Conservation (phyloP, 345 rosid species). For the Gossypium raimondii region DNA sequence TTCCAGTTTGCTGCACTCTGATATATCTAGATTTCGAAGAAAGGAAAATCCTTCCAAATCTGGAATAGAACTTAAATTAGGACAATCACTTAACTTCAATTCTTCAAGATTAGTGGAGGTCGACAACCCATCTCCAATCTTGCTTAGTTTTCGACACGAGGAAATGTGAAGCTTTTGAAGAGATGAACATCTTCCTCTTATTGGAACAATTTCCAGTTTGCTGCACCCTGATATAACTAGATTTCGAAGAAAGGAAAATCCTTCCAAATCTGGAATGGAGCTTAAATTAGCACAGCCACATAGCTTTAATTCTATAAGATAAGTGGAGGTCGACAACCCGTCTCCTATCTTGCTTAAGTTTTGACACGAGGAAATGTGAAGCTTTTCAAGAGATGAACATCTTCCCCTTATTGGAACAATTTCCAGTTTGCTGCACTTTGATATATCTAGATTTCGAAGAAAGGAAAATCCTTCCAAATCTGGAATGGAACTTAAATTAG, state of each 20-base stretch:
- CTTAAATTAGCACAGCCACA: neutral
- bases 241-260: neutral
- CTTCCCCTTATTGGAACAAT: no score
- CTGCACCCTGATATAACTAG: accelerated
- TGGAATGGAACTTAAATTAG: neutral
- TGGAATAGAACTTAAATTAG: neutral
- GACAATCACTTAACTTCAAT: neutral
- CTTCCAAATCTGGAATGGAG: neutral
- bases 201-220: neutral
- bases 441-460: neutral
- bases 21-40: neutral
- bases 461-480: neutral
- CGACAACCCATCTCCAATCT: neutral
- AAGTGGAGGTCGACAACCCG: neutral
- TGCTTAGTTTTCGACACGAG: accelerated
- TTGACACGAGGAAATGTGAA: no score
- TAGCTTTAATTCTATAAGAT: neutral
- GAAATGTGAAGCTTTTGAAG: neutral
- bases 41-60: neutral
- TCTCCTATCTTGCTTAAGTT: no score
- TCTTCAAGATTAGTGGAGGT: neutral
- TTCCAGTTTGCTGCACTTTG: accelerated
- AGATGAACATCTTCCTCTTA: neutral
- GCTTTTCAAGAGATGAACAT: no score
- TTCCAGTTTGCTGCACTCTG: accelerated